phyloP scores from a whole-genome alignment of 495 filamentous ascomycete genomes.

The Pyrenula aspistea region DNA sequence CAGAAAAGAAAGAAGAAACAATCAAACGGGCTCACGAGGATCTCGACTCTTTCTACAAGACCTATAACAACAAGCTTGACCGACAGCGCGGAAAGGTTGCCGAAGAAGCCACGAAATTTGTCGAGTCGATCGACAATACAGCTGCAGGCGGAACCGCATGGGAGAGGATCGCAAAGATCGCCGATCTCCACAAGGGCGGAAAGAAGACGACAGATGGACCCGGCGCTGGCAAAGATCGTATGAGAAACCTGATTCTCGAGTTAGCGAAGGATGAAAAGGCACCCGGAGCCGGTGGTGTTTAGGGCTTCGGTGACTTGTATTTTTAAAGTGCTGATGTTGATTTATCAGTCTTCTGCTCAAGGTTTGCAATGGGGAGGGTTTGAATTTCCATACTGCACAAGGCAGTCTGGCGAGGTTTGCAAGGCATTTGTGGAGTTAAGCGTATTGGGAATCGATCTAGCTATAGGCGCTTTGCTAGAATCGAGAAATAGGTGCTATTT shows the following conservation, averaged over 20 bases:
- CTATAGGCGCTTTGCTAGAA: no score
- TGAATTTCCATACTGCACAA: no score
- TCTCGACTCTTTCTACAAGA: slow-evolving; percentile 98
- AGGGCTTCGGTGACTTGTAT: slow-evolving; percentile 6
- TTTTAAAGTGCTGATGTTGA: no score
- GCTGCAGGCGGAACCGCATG: slow-evolving; percentile 90
- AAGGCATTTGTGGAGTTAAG: no score
- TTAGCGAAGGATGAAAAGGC: slow-evolving; percentile 91
- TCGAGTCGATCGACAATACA: slow-evolving; percentile 79
- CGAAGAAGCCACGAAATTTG: slow-evolving; percentile 88
- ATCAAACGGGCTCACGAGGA: slow-evolving; percentile 74
- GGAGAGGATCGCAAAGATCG: slow-evolving; percentile 94
- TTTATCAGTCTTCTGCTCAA: no score
- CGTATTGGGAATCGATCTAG: no score
- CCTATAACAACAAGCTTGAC: slow-evolving; percentile 95
- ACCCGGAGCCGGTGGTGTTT: slow-evolving; percentile 53
- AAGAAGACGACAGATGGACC: slow-evolving; percentile 27
- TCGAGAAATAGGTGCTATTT: no score
- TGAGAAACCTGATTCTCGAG: slow-evolving; percentile 80
- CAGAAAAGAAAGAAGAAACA: slow-evolving; percentile 66
- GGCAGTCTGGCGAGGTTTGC: no score
- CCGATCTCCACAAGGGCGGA: slow-evolving; percentile 77
- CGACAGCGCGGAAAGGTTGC: slow-evolving; percentile 76
- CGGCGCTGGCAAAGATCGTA: slow-evolving; percentile 86
- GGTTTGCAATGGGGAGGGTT: no score